Evolutionary conservation across 805 yeast genomes (phyloP).

Genomic region (Hanseniaspora clermontiae): DNA sequence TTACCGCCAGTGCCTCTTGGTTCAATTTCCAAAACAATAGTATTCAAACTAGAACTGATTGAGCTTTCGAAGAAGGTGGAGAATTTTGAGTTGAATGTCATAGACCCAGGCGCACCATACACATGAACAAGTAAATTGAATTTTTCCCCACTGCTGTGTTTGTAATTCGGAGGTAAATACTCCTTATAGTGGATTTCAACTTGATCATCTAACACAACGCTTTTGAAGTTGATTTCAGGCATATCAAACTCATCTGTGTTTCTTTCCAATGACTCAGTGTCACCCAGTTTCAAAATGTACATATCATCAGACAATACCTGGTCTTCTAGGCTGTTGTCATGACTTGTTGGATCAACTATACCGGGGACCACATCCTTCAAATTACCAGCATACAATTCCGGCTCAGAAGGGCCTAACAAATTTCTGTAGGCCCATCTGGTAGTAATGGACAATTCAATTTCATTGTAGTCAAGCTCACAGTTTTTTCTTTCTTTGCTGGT

Average conservation of each 20-base stretch:
- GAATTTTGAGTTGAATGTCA: slow-evolving; percentile 38
- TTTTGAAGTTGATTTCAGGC: slow-evolving; percentile 35
- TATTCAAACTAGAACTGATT: slow-evolving; percentile 43
- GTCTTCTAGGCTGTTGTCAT: not conserved
- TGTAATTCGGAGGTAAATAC: slow-evolving; percentile 39
- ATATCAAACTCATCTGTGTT: slow-evolving; percentile 30
- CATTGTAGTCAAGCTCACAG: slow-evolving; percentile 26
- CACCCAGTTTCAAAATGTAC: slow-evolving; percentile 13
- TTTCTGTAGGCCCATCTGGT: slow-evolving; percentile 33
- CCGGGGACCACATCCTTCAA: slow-evolving; percentile 9
- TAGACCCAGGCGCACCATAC: slow-evolving; percentile 77
- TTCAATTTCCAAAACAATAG: slow-evolving; percentile 54
- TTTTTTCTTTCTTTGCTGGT: slow-evolving; percentile 19
- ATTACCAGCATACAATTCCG: slow-evolving; percentile 23
- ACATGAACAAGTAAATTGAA: slow-evolving; percentile 51
- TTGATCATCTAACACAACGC: slow-evolving; percentile 19
- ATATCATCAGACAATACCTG: slow-evolving; percentile 8
- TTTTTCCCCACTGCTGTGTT: slow-evolving; percentile 37
- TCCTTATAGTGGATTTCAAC: slow-evolving; percentile 41
- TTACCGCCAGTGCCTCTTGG: slow-evolving; percentile 77
- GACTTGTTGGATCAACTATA: slow-evolving; percentile 9
- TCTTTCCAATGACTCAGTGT: slow-evolving; percentile 15
- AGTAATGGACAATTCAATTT: slow-evolving; percentile 43
- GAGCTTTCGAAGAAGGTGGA: slow-evolving; percentile 46
- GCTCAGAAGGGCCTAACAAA: slow-evolving; percentile 21